phyloP scores from a whole-genome alignment of 148 eudicot genomes.

The Arctostaphylos glauca region DNA sequence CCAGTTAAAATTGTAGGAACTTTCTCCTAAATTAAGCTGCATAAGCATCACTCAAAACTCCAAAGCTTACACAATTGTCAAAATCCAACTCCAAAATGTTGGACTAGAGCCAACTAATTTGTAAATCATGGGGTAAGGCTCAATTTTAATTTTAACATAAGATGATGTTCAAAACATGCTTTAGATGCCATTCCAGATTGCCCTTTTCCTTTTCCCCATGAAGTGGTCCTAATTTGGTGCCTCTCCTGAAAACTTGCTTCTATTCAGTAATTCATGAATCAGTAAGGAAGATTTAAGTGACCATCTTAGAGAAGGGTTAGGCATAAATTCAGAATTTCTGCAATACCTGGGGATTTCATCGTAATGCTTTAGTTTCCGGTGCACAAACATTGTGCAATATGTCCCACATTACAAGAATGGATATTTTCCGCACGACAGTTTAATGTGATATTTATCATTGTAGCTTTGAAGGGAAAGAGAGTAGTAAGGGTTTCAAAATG shows the following conservation, averaged over 20 bases:
- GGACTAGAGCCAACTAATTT: not conserved
- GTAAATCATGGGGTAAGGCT: not conserved
- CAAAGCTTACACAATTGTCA: not conserved
- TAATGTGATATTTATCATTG: not conserved
- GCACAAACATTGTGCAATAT: not conserved
- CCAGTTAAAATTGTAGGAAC: not conserved
- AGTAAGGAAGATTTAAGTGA: not conserved
- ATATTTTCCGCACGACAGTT: not conserved
- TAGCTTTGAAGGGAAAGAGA: not conserved
- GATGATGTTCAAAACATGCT: not conserved
- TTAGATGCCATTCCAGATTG: not conserved
- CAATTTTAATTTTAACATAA: not conserved
- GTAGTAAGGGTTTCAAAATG: not conserved
- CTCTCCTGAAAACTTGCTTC: not conserved
- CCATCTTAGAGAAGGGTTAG: not conserved
- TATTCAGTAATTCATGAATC: not conserved
- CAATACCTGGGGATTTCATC: not conserved
- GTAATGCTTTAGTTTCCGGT: not conserved
- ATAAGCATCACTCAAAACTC: not conserved
- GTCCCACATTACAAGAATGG: not conserved
- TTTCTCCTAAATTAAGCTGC: slow-evolving; percentile 3
- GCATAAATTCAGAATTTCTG: not conserved
- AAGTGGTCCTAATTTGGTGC: not conserved
- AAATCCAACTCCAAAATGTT: not conserved
- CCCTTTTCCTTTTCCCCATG: not conserved